Evolutionary conservation across 768 basidiomycete genomes (phyloP), one percentile per base, ranked within the genome.

Genomic region (Amanita pallidorosea): DNA sequence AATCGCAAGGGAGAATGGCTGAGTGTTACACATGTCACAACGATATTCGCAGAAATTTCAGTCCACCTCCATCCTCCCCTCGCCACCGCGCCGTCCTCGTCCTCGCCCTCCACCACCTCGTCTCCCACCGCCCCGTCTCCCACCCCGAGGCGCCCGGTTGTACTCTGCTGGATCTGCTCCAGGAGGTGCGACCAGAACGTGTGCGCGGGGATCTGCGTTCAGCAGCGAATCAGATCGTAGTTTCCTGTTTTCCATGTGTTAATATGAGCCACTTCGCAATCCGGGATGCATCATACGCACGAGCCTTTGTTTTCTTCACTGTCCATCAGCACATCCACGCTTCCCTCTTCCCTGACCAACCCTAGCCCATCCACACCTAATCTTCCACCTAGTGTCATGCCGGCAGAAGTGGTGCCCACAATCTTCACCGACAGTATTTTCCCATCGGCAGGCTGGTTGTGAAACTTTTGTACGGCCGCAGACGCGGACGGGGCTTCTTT

Each of bases 361-460:
- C 75, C 77, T 40, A 80, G 53, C 17, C 76, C 76, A 62, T 78
- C 75, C 17, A 77, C 79, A 15, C 76, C 81, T 7, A 84, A 60
- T 50, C 85, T 69, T 7, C 81, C 79, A 5, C 72, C 73, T 2
- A 88, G 68, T 0, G 78, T 67, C 7, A 77, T 72, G 1, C 68
- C 70, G 1, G 76, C 72, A 53, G 72, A 68, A 1, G 71, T 72
- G 12, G 57, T 64, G 8, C 83, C 84, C 12, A 89, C 73, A 45
- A 88, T 64, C 47, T 66, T 65, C 5, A 92, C 86, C 5, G 70
- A 76, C 42, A 92, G 67, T 7, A 77, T 76, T 54, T 83, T 83
- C 1, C 89, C 90, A 53, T 93, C 90, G 2, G 90, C 90, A 17
- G 83, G 81, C 53, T 87, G 84, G 31, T 80, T 81, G 66, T 93